Evolutionary conservation across 257 asterid genomes (phyloP).

Genomic region (Nicotiana tomentosiformis): DNA sequence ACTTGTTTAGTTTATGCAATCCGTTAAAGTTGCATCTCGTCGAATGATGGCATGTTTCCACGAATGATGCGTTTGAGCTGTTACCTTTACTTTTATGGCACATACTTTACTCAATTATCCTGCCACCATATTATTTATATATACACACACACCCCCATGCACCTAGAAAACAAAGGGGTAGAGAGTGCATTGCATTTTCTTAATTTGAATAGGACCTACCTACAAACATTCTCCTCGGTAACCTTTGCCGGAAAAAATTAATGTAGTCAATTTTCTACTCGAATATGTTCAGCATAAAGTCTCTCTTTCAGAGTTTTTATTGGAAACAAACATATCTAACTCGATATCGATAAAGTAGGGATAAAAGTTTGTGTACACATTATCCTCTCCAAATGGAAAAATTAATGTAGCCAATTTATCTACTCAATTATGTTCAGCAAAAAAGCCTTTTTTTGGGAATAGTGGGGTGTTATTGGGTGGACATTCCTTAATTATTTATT

Average conservation of each 20-base stretch:
- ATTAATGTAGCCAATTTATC: too few species aligned
- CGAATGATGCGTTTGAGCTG: not conserved
- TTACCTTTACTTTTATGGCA: not conserved
- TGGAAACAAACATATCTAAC: too few species aligned
- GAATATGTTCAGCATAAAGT: not conserved
- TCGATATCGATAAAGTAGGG: too few species aligned
- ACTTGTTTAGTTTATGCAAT: not conserved
- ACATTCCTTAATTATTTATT: not conserved
- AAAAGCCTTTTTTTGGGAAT: not conserved
- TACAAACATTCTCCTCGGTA: constrained; percentile 3
- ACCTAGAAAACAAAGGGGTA: not conserved
- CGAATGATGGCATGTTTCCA: constrained; percentile 4
- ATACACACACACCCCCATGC: not conserved
- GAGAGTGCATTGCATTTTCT: not conserved
- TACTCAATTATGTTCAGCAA: too few species aligned
- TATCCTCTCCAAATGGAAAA: too few species aligned
- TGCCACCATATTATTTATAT: not conserved
- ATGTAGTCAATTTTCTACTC: too few species aligned
- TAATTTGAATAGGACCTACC: not conserved
- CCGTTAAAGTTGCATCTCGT: not conserved
- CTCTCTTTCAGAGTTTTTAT: not conserved
- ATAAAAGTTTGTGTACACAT: too few species aligned
- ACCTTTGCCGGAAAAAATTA: not conserved
- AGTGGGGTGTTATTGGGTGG: not conserved
- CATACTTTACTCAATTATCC: not conserved